Evolutionary conservation across 805 yeast species (phyloP), one percentile per base, ranked within the genome.

Genomic region (Candida chauliodis): DNA sequence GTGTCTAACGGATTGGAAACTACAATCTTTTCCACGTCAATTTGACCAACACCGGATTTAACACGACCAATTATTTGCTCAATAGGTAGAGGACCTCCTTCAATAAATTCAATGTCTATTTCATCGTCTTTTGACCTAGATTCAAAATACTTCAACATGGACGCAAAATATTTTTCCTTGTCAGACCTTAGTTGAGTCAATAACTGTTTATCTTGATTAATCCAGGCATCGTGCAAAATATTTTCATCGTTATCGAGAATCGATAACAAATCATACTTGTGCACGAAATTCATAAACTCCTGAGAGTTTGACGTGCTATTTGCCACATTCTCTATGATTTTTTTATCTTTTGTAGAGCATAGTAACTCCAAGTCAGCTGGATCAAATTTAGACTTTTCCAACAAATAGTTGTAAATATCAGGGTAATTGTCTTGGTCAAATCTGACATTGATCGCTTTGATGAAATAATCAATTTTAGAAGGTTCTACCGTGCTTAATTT

Each of bases 1-100:
- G 63, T 58, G 18, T 61, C 71, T 33, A 78, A 49, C 1, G 77
- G 67, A 46, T 75, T 76, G 0, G 77, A 71, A 18, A 76, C 49
- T 0, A 80, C 51, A 15, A 77, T 42, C 28, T 64, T 54, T 10
- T 51, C 38, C 3, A 37, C 34, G n/a, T 46, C 32, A 11, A 53
- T 24, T n/a, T 35, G 32, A 11, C 37, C 16, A 11, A 49, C 14
- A 2, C 59, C 50, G 1, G 22, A 19, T 8, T 19, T 16, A 16
- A 61, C 36, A 6, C 23, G 31, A 3, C 51, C 49, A 0, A 51
- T 46, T 1, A 78, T 51, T n/a, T 53, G 51, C 0, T 54, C 42
- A 3, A 52, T 23, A 5, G 63, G 55, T 10, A 55, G 21, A 27
- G 28, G 26, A 22, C 37, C 24, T 37, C 15, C 4, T n/a, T 35